Evolutionary conservation across 768 basidiomycete species (phyloP), one percentile per base, ranked within the genome.

Genomic region (Tulasnella sp.): DNA sequence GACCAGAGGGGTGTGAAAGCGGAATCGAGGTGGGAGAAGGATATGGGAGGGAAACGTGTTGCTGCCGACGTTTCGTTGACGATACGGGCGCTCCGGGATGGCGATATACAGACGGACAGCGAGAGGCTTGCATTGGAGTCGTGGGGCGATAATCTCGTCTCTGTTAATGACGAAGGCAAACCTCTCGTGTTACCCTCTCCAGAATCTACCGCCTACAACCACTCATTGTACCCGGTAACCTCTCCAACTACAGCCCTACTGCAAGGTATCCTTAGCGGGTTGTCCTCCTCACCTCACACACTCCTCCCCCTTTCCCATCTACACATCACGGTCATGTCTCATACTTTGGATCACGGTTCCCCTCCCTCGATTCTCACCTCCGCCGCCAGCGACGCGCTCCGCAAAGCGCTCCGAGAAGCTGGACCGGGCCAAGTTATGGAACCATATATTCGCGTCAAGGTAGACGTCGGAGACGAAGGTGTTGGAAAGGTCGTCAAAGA

Each of bases 401-500:
- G 83, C 35, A 75, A 78, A 32, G 74, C 75, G 29, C 67, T 91
- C 51, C 75, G 73, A 23, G 73, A 75, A 29, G 78, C 80, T 3
- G 83, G 83, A 8, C 74, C 79, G 64, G 89, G 88, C 1, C 74
- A 84, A 2, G 68, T 92, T 40, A 74, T 89, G 67, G 89, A 92
- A 65, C 88, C 90, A 8, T 91, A 79, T 62, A 75, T 87, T 23
- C 70, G 71, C 29, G 70, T 89, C 61, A 87, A 81, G 62, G 74
- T 87, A 43, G 77, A 77, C 14, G 79, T 87, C 6, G 72, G 73
- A 23, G 82, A 83, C 61, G 78, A 81, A 58, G 74, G 73, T 57
- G 71, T 91, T 2, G 87, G 89, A 21, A 85, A 80, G 63, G 80
- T 86, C 19, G 78, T 89, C 43, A 86, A 83, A 64, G 89, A 92